These are phyloP conservation scores for Mycena filopes DNA, from an alignment of 768 basidiomycete species.

Conservation along the genomic window DNA sequence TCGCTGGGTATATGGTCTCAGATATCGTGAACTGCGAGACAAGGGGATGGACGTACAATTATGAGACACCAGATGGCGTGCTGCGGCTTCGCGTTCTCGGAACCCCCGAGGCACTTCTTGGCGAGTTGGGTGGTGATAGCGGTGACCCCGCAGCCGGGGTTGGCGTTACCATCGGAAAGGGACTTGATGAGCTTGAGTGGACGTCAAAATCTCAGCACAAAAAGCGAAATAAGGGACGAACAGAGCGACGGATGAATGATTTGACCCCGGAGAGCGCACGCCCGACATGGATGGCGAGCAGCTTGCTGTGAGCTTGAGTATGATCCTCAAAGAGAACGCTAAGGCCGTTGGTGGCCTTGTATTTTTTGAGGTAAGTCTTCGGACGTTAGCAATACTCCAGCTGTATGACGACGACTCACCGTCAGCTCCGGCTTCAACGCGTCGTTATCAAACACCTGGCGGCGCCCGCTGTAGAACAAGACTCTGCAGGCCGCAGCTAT, in stretches of 20 bases:
- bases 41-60: not conserved
- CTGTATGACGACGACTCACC: not conserved
- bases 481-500: not conserved
- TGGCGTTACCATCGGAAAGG: not conserved
- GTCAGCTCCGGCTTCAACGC: not conserved
- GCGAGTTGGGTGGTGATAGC: not conserved
- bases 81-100: not conserved
- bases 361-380: slow-evolving; percentile 4
- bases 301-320: not conserved
- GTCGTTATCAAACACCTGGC: not conserved
- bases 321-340: not conserved
- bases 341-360: slow-evolving; percentile 1
- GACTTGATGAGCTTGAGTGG: not conserved
- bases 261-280: not conserved
- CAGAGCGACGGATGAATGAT: not conserved
- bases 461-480: not conserved
- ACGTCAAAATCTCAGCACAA: not conserved
- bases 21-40: not conserved
- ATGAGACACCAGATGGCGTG: slow-evolving; percentile 11
- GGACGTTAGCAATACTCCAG: not conserved
- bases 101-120: not conserved
- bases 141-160: not conserved
- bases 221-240: not conserved
- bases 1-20: not conserved
- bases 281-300: not conserved